Percentiles rank a stretch among this genome's conserved stretches.
Conservation (phyloP, 345 rosid genomes). For the Camelina laxa region DNA sequence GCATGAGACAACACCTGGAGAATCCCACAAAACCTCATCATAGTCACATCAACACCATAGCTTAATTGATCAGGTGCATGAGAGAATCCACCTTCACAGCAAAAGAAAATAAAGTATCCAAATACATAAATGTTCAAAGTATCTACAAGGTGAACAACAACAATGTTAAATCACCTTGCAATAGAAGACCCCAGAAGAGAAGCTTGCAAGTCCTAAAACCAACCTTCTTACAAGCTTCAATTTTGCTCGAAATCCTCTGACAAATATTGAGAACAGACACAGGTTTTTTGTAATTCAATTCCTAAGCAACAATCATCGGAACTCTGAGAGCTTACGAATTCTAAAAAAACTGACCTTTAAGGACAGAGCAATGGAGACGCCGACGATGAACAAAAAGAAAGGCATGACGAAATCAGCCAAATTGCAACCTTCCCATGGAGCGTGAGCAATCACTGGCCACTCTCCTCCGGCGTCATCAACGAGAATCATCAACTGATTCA, state of each 20-base stretch:
- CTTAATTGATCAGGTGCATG: slow-evolving; percentile 81
- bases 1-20: slow-evolving; percentile 64
- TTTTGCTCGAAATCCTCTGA: slow-evolving; percentile 55
- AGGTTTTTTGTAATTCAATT: no score
- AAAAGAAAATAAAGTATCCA: slow-evolving; percentile 23
- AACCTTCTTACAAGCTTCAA: slow-evolving; percentile 62
- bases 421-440: slow-evolving; percentile 92
- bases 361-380: slow-evolving; percentile 87
- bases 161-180: slow-evolving; percentile 67
- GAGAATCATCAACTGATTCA: slow-evolving; percentile 71
- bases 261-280: background rate
- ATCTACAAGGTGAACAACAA: slow-evolving; percentile 21
- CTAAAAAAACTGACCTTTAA: slow-evolving; percentile 56
- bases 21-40: slow-evolving; percentile 83
- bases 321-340: background rate
- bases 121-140: slow-evolving; percentile 13
- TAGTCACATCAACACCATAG: slow-evolving; percentile 80
- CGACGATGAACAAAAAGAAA: slow-evolving; percentile 88
- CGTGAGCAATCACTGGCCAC: slow-evolving; percentile 83
- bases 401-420: slow-evolving; percentile 98
- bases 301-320: background rate
- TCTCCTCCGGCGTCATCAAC: slow-evolving; percentile 96
- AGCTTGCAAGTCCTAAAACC: slow-evolving; percentile 74
- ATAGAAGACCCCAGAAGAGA: slow-evolving; percentile 83
- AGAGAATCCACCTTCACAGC: slow-evolving; percentile 73